phyloP scores from a whole-genome alignment of 2,329 filamentous ascomycete species.

The Massarina eburnea region DNA sequence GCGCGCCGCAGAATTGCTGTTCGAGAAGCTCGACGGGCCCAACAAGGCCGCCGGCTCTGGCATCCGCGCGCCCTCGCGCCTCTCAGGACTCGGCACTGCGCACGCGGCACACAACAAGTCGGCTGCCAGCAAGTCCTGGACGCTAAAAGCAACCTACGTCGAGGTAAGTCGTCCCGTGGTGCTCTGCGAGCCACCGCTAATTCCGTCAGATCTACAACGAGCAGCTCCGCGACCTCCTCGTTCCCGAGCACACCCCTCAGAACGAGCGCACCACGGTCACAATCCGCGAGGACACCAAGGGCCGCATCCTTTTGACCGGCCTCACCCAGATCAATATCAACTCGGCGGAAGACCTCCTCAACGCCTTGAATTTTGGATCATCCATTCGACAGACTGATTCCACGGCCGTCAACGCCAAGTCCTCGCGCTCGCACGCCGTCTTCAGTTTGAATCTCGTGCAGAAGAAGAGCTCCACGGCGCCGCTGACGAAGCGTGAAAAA shows the following conservation, averaged over 20 bases:
- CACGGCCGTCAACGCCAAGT: slow-evolving; percentile 96
- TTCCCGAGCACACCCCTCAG: slow-evolving; percentile 70
- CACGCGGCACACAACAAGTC: slow-evolving; percentile 46
- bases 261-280: slow-evolving; percentile 77
- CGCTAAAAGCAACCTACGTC: slow-evolving; percentile 90
- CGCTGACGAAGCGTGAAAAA: slow-evolving; percentile 68
- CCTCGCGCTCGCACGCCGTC: slow-evolving; percentile 94
- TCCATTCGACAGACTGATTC: slow-evolving; percentile 94
- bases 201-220: slow-evolving; percentile 86
- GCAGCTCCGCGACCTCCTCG: slow-evolving; percentile 83
- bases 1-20: slow-evolving; percentile 80
- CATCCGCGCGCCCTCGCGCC: slow-evolving; percentile 76
- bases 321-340: slow-evolving; percentile 86
- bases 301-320: slow-evolving; percentile 90
- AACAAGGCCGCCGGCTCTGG: slow-evolving; percentile 71
- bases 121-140: slow-evolving; percentile 74
- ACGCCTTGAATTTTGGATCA: slow-evolving; percentile 88
- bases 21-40: slow-evolving; percentile 77
- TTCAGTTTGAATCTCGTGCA: slow-evolving; percentile 94
- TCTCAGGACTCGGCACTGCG: slow-evolving; percentile 63
- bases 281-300: slow-evolving; percentile 92
- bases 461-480: slow-evolving; percentile 63
- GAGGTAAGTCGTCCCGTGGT: slow-evolving; percentile 48
- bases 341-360: slow-evolving; percentile 87
- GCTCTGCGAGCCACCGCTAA: slow-evolving; percentile 11